Evolutionary conservation across 2,329 filamentous ascomycete genomes (phyloP).

Genomic region (Shiraia sp.): DNA sequence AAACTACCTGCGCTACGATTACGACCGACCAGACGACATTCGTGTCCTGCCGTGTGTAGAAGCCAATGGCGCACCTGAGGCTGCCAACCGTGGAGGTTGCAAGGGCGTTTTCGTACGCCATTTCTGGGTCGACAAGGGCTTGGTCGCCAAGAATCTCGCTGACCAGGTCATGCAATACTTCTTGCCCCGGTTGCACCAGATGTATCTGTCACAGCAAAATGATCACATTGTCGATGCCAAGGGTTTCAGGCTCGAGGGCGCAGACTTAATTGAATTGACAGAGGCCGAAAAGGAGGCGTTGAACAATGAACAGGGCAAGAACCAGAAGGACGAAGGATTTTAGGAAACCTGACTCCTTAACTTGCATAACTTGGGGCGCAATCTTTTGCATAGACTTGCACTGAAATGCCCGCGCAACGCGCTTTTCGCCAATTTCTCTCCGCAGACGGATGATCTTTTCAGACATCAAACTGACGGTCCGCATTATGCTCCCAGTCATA

Average conservation of each 20-base stretch:
- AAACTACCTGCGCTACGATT: conserved; percentile 46
- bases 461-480: no score
- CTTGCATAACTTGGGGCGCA: no score
- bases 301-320: conserved; percentile 27
- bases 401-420: no score
- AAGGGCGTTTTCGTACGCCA: conserved; percentile 46
- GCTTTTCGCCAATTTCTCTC: no score
- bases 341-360: conserved; percentile 10
- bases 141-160: conserved; percentile 36
- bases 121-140: conserved; percentile 43
- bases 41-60: conserved; percentile 44
- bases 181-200: conserved; percentile 37
- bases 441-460: no score
- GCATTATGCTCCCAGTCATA: no score
- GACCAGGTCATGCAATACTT: conserved; percentile 45
- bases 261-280: conserved; percentile 37
- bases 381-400: no score
- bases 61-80: conserved; percentile 44
- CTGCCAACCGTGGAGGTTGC: conserved; percentile 38
- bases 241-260: conserved; percentile 37
- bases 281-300: conserved; percentile 33
- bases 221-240: conserved; percentile 42
- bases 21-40: conserved; percentile 42
- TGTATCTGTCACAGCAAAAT: conserved; percentile 31
- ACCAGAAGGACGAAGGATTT: conserved; percentile 43